These are phyloP conservation scores for Mycena sanguinolenta DNA, from an alignment of 768 basidiomycete species.

Conservation along the genomic window DNA sequence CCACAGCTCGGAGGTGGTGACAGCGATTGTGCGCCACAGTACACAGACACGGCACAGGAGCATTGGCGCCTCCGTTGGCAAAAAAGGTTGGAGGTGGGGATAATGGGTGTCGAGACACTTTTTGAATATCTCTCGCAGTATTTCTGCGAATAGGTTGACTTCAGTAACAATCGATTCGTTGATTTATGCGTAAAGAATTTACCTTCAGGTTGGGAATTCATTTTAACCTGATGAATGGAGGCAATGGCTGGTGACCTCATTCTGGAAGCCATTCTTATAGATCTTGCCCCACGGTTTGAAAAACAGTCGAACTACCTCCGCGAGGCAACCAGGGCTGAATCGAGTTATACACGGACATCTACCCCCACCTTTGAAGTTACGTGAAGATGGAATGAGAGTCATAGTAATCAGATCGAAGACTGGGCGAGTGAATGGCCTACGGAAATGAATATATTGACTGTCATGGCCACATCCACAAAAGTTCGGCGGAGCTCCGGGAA, in stretches of 20 bases:
- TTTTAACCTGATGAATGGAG: neutral
- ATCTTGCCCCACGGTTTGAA: neutral
- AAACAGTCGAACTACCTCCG: neutral
- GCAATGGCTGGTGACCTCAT: neutral
- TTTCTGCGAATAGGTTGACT: slow-evolving; percentile 9
- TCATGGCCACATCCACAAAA: neutral
- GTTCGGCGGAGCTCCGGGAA: neutral
- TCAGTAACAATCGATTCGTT: slow-evolving; percentile 1
- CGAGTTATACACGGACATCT: neutral
- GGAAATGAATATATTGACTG: neutral
- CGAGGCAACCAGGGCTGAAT: neutral
- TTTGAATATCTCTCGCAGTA: slow-evolving; percentile 29
- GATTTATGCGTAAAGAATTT: neutral
- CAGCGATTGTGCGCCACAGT: slow-evolving; percentile 18
- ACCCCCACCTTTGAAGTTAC: neutral
- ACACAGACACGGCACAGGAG: slow-evolving; percentile 21
- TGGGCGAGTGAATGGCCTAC: neutral
- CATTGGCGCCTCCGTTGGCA: slow-evolving; percentile 21
- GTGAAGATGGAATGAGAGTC: neutral
- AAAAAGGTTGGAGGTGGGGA: slow-evolving; percentile 21
- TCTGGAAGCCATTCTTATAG: neutral
- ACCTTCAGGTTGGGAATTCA: slow-evolving; percentile 19
- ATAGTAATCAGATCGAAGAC: neutral
- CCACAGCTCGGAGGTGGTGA: slow-evolving; percentile 22
- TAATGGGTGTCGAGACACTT: slow-evolving; percentile 9